A percentile compares a stretch with the other conserved stretches of the same genome.
Evolutionary conservation across 371 early-diverging fungal species (phyloP).

Genomic region (Mortierella sp.): DNA sequence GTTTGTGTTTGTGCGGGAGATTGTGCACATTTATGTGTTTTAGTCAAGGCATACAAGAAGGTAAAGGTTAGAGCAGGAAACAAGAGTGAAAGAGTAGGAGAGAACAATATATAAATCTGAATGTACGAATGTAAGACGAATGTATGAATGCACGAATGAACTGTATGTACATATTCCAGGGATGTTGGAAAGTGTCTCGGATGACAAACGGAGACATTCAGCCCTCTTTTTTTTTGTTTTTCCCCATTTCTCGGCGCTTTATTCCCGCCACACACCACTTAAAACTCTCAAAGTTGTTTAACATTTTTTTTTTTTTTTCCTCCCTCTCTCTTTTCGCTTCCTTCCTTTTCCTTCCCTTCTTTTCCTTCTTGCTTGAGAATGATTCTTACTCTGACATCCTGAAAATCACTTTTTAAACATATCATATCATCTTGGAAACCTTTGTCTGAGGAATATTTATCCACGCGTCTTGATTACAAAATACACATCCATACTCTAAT

Average conservation of each 20-base stretch:
- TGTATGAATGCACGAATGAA: too few relatives aligned
- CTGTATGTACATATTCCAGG: too few relatives aligned
- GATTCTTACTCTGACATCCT: not conserved
- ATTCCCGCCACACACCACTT: not conserved
- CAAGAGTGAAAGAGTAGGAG: too few relatives aligned
- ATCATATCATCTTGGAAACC: not conserved
- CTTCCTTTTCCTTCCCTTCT: not conserved
- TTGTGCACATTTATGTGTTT: too few relatives aligned
- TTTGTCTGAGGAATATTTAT: not conserved
- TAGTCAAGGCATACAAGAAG: too few relatives aligned
- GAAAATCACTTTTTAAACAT: not conserved
- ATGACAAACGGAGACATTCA: too few relatives aligned
- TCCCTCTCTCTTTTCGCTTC: not conserved
- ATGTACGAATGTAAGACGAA: too few relatives aligned
- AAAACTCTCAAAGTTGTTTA: too few relatives aligned
- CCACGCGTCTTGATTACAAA: not conserved
- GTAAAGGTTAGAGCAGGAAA: too few relatives aligned
- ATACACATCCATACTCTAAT: not conserved
- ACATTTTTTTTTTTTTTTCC: not conserved
- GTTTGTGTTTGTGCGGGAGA: too few relatives aligned
- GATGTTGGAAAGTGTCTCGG: too few relatives aligned
- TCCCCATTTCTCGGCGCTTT: not conserved
- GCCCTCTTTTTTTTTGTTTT: slow-evolving; percentile 10
- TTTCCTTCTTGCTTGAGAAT: not conserved
- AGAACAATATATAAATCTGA: too few relatives aligned